These are phyloP conservation scores for Posidonia australis DNA, from an alignment of 106 monocot genomes.

Conservation along the genomic window DNA sequence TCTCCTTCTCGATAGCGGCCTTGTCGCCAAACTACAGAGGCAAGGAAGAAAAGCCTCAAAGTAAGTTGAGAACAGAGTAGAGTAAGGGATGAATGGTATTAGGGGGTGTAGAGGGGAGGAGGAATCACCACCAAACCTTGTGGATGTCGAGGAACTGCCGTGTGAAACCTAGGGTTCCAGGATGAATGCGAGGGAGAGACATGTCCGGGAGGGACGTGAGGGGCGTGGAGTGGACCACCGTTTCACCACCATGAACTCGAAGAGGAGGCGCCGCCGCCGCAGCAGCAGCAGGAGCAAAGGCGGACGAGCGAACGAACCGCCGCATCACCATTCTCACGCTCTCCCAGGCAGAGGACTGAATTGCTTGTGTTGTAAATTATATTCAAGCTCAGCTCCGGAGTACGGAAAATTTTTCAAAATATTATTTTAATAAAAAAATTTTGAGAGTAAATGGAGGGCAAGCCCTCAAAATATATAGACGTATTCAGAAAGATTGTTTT, in stretches of 20 bases:
- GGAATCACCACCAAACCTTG: background rate
- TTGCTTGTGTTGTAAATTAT: too few species aligned
- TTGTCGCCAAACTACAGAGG: background rate
- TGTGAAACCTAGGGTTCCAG: constrained; percentile 2
- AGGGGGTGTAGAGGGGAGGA: background rate
- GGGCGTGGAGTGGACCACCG: background rate
- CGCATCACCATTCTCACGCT: background rate
- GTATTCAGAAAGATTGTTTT: too few species aligned
- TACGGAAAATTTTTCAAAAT: too few species aligned
- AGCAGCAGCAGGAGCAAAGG: too few species aligned
- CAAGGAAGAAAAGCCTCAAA: background rate
- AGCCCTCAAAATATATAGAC: too few species aligned
- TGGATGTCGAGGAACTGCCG: constrained; percentile 1
- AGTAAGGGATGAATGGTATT: background rate
- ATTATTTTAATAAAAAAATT: too few species aligned
- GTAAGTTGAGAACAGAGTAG: background rate
- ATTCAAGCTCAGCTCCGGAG: too few species aligned
- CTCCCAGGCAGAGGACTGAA: background rate
- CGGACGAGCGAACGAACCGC: background rate
- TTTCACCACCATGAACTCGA: background rate
- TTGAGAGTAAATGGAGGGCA: too few species aligned
- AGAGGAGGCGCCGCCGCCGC: background rate
- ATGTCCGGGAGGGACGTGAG: background rate
- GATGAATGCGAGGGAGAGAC: background rate
- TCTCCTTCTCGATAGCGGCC: constrained; percentile 3